Base-by-base conservation (phyloP, 2,329 filamentous ascomycete genomes). In the Paraphaeosphaeria sporulosa region DNA sequence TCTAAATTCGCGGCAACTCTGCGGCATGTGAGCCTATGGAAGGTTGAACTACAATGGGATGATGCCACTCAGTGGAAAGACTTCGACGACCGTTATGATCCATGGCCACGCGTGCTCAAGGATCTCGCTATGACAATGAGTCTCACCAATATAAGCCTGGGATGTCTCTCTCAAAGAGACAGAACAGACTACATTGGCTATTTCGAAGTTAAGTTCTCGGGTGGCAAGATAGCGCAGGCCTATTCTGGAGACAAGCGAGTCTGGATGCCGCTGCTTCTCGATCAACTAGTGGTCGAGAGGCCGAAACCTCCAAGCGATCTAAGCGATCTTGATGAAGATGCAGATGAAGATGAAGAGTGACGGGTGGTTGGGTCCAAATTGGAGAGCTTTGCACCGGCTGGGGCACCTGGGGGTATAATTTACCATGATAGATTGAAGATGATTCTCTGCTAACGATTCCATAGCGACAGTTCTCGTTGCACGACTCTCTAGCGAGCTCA, bases 1-100 rank as follows among this genome's bases (percentile, higher is more conserved):
- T 27, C 47, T 38, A 85, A 81, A 60, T 83, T 84, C 19, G 77
- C 80, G 2, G 64, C 79, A 2, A 82, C 78, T 0, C 75, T 88
- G 1, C 70, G 76, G 9, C 66, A 67, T 7, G 70, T 87, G 8
- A 80, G 79, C 58, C 67, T 87, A 0, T 83, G 83, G 71, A 83
- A 79, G 47, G 66, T 85, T 19, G 75, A 60, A 0, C 64, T 81
- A 5, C 9, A 40, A 7, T 8, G 25, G 7, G 19, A 57, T 47
- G 21, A 7, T n/a, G 5, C 34, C 15, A 2, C 61, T 4, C 54
- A 49, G 21, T 60, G 60, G 23, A 46, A 60, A 12, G 64, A 67
- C 19, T 59, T 61, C 2, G 36, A 49, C 13, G 17, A 36, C 36
- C 48, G 48, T 8, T 60, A 54, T 44, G 70, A 69, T 30, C 49